Percentiles rank a stretch among this genome's conserved stretches.
Conservation (phyloP, 305 asterid genomes). For the Fraxinus latifolia region DNA sequence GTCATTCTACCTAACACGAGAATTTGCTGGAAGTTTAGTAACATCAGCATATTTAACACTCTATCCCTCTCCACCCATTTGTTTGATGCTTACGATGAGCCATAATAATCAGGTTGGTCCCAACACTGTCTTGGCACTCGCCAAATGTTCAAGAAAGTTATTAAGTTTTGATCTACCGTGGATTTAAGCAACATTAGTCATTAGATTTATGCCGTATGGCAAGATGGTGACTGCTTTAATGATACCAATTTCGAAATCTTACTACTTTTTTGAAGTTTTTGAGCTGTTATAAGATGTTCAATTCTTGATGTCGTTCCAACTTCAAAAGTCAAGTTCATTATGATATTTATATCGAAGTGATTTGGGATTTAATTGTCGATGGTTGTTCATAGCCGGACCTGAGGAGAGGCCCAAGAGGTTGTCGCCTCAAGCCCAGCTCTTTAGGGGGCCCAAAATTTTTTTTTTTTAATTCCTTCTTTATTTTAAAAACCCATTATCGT, state of each 20-base stretch:
- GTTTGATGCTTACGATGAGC: constrained; percentile 19
- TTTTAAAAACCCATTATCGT: too few relatives aligned
- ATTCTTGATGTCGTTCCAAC: background rate
- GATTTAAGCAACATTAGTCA: constrained; percentile 6
- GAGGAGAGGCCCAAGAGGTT: too few relatives aligned
- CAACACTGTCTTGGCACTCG: constrained; percentile 57
- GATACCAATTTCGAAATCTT: too few relatives aligned
- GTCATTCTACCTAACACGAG: background rate
- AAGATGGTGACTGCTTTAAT: background rate
- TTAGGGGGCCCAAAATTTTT: too few relatives aligned
- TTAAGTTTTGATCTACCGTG: constrained; percentile 65
- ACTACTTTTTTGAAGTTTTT: background rate
- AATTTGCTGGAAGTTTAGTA: background rate
- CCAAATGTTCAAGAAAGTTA: constrained; percentile 54
- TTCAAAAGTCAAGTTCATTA: too few relatives aligned
- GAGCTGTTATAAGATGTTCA: background rate
- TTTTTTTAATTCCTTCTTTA: too few relatives aligned
- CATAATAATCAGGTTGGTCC: constrained; percentile 50
- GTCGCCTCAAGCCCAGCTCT: too few relatives aligned
- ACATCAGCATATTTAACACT: background rate
- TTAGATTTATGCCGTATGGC: background rate
- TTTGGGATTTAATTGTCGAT: background rate
- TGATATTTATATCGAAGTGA: background rate
- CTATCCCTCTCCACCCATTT: background rate
- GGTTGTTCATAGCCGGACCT: background rate